A percentile compares a stretch with the other conserved stretches of the same genome.
phyloP scores from a whole-genome alignment of 139 green algal species.

The Micractinium sp. region DNA sequence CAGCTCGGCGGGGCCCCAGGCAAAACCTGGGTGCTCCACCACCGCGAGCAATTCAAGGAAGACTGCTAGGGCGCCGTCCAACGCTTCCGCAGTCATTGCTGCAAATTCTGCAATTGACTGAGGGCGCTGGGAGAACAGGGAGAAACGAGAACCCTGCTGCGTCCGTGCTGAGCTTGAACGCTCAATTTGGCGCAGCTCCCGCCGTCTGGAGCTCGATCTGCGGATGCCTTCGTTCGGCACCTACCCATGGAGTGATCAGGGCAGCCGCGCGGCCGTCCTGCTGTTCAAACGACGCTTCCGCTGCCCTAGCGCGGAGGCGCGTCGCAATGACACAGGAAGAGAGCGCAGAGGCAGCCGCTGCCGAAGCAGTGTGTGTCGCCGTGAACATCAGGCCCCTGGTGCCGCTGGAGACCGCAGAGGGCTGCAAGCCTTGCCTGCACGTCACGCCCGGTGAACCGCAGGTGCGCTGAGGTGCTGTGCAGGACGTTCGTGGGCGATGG shows the following conservation, averaged over 20 bases:
- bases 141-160: too few species aligned
- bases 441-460: constrained; percentile 75
- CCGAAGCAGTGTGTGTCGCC: constrained; percentile 66
- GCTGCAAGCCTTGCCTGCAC: constrained; percentile 70
- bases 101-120: neutral
- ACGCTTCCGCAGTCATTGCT: neutral
- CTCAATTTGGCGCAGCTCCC: too few species aligned
- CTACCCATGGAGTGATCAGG: neutral
- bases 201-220: neutral
- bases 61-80: neutral
- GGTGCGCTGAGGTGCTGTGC: constrained; percentile 33
- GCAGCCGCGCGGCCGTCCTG: neutral
- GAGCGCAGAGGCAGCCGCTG: neutral
- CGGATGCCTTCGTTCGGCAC: neutral
- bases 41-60: constrained; percentile 30
- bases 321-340: neutral
- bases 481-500: too few species aligned
- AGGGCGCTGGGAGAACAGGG: too few species aligned
- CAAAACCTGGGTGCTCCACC: neutral
- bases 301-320: too few species aligned
- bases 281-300: neutral
- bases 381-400: constrained; percentile 90
- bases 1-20: constrained; percentile 18
- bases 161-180: too few species aligned
- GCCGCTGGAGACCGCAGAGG: constrained; percentile 69